Base-by-base conservation (phyloP, 768 basidiomycete species). In the Macrocybe gigantea region DNA sequence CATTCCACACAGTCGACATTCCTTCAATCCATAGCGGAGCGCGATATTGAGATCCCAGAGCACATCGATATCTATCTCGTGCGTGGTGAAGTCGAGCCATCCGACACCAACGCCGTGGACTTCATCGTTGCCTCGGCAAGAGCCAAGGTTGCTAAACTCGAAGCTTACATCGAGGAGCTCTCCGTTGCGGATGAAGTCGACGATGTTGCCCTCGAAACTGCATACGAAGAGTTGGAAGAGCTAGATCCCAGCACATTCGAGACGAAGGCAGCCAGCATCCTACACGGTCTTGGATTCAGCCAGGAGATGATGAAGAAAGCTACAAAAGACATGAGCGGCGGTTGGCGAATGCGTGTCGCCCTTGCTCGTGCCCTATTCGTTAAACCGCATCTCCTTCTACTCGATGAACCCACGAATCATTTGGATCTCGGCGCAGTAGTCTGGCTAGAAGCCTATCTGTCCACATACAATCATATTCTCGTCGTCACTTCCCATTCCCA, bases 51-150 rank as follows among this genome's bases (percentile, higher is more conserved):
- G 41, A 95, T 99, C 53, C 96, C 95, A 12, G 72, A 77, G 6
- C 93, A 99, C 69, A 88, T 99, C 64, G 95, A 99, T 65, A 95
- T 97, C 67, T 96, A 98, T 74, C 85, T 97, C 56, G 95, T 99
- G 49, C 72, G 85, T 22, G 94, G 95, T 52, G 95, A 97, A 64
- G 95, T 91, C 1, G 95, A 98, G 58, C 95, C 95, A 1, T 86
- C 92, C 10, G 88, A 96, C 1, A 80, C 89, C 55, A 97, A 95
- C 62, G 96, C 95, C n/a, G 70, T 98, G 50, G 95, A 98, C 62
- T 99, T 90, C 73, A 97, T 97, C 70, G 78, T 98, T 61, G 80
- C 82, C 22, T 95, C 92, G 8, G 95, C 96, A 33, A 87, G 77
- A 61, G 85, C 82, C 53, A 98, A 98, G 72, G 95, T 97, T 30